These are phyloP conservation scores for Albugo laibachii DNA, from an alignment of 352 stramenopile species.

Conservation along the genomic window DNA sequence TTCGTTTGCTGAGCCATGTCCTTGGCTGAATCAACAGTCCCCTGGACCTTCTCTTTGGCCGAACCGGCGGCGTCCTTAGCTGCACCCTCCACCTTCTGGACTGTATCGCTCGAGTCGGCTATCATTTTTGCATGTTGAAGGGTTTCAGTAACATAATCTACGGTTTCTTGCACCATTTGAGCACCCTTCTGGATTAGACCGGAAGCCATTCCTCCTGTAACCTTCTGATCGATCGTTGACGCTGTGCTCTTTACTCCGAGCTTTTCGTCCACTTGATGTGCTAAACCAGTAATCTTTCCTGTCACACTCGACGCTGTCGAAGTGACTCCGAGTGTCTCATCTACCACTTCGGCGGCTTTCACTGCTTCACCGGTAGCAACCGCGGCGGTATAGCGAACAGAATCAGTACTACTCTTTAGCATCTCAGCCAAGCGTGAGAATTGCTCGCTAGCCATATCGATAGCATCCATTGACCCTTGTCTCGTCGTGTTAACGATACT, in stretches of 20 bases:
- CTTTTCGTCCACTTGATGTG: conserved; percentile 13
- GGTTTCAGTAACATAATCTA: conserved; percentile 46
- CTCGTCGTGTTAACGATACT: conserved; percentile 24
- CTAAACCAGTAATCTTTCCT: conserved; percentile 23
- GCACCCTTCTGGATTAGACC: conserved; percentile 27
- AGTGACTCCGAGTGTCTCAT: conserved; percentile 26
- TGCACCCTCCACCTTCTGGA: conserved; percentile 15
- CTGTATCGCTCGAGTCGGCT: conserved; percentile 21
- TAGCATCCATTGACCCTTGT: conserved; percentile 29
- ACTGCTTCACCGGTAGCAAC: conserved; percentile 24
- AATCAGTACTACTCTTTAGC: conserved; percentile 8
- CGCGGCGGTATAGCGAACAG: conserved; percentile 9
- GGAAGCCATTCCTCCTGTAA: conserved; percentile 34
- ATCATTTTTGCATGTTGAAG: conserved; percentile 32
- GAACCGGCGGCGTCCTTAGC: conserved; percentile 10
- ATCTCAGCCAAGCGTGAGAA: conserved; percentile 20
- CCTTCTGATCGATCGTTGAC: conserved; percentile 31
- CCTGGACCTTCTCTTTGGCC: conserved; percentile 8
- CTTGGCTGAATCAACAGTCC: conserved; percentile 7
- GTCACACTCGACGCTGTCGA: conserved; percentile 14
- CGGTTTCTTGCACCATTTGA: conserved; percentile 35
- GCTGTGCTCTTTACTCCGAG: conserved; percentile 33
- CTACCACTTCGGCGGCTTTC: conserved; percentile 22
- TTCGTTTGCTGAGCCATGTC: conserved; percentile 7
- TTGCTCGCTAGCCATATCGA: conserved; percentile 33